Evolutionary conservation across 129 eudicot species (phyloP), one percentile per base, ranked within the genome.

Genomic region (Glebionis coronaria): DNA sequence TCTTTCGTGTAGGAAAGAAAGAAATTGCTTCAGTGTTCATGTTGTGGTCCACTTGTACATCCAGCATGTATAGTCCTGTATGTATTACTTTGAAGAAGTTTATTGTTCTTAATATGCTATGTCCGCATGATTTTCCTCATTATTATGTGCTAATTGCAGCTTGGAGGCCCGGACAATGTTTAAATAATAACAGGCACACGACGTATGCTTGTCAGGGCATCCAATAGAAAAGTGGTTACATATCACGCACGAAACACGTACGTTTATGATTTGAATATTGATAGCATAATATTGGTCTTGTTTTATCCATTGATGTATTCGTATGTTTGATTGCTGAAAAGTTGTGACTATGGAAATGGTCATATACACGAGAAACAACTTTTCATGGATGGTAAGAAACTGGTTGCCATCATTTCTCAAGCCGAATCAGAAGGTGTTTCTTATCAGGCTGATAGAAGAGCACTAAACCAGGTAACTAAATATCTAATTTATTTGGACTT

Each of bases 401-500:
- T 93, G 58, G 81, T 93, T 56, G 99, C 99, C 61, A 84, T 93
- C 49, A 93, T 93, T 58, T 93, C 99, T 54, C 97, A 93, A 81
- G 99, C 99, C 80, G 99, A 97, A 59, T 93, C 99, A 19, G 99
- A 97, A 68, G 99, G 99, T 56, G 99, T 93, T 63, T 93, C 99
- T 42, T 71, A 89, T 81, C 99, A 93, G 81, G 97, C 99, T 47
- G 99, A 93, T 84, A 84, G 95, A 82, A 81, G 99, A 80, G 97
- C 90, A 9, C 53, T 84, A 47, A 93, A 93, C 82, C 99, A 93
- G 96, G 99, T 93, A 76, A 57, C 68, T 57, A 58, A 14, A 29
- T 67, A 51, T 67, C 38, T 31, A 16, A 18, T 52, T 28, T 65
- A 29, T 25, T 52, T 9, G 25, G 45, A 28, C 42, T 29, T 16